Evolutionary conservation across 306 rosid genomes (phyloP).

Genomic region (Glycine tomentella): DNA sequence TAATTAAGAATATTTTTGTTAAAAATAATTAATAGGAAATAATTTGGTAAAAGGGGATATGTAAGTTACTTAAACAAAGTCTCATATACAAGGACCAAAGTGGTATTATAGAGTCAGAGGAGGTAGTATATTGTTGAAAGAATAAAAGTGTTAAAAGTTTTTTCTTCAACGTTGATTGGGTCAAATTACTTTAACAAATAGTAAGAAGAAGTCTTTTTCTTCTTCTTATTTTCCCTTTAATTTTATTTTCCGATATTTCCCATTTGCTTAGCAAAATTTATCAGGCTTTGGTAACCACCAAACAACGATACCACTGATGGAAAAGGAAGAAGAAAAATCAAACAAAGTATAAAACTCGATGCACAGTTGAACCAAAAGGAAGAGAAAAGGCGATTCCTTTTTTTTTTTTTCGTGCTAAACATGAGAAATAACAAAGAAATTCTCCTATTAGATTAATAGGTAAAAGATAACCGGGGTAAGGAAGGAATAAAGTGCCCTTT

Average conservation of each 20-base stretch:
- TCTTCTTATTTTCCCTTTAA: background rate
- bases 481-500: conserved; percentile 67
- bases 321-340: conserved; percentile 36
- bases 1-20: no score
- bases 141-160: conserved; percentile 5
- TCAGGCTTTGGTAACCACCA: background rate
- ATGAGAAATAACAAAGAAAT: conserved; percentile 35
- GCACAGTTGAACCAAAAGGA: conserved; percentile 5
- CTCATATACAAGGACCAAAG: no score
- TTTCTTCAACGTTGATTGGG: background rate
- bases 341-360: conserved; percentile 26
- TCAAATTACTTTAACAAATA: background rate
- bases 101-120: no score
- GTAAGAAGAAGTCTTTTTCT: background rate
- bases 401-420: background rate
- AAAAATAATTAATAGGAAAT: no score
- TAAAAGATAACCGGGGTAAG: conserved; percentile 54
- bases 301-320: background rate
- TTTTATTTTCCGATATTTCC: background rate
- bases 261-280: background rate
- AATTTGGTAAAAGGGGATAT: no score
- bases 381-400: conserved; percentile 47
- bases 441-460: conserved; percentile 20
- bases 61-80: no score
- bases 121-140: background rate